Percentiles rank a stretch among this genome's conserved stretches.
Conservation (phyloP, 2,329 filamentous ascomycete genomes). For the Pseudopithomyces maydicus region DNA sequence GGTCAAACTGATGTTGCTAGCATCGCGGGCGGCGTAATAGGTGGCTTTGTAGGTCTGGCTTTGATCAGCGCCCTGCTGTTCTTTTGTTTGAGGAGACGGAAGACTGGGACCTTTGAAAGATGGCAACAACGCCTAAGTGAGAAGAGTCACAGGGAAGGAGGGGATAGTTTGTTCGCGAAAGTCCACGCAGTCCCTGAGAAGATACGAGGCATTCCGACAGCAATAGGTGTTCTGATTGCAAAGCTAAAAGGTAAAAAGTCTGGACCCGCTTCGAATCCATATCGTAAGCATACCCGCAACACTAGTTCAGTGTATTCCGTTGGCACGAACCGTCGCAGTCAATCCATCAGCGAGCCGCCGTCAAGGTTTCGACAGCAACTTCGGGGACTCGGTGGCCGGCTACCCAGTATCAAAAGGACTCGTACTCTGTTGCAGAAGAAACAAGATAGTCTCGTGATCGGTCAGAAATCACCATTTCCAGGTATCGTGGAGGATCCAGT, state of each 20-base stretch:
- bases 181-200: conserved; percentile 18
- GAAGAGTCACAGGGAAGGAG: conserved; percentile 17
- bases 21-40: conserved; percentile 43
- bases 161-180: conserved; percentile 14
- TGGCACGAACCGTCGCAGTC: conserved; percentile 25
- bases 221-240: conserved; percentile 27
- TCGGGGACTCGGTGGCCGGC: conserved; percentile 32
- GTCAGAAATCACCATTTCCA: conserved; percentile 29
- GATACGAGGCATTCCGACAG: conserved; percentile 26
- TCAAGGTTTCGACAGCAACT: conserved; percentile 27
- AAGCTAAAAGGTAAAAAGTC: conserved; percentile 36
- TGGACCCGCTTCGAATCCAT: conserved; percentile 31
- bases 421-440: conserved; percentile 36
- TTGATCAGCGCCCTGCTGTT: conserved; percentile 39
- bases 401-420: conserved; percentile 39
- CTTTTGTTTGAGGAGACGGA: conserved; percentile 39
- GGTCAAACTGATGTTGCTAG: conserved; percentile 31
- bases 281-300: conserved; percentile 36
- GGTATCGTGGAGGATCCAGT: conserved; percentile 33
- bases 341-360: conserved; percentile 37
- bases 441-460: conserved; percentile 32
- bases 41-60: conserved; percentile 38
- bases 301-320: conserved; percentile 41
- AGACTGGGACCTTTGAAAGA: conserved; percentile 22
- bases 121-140: conserved; percentile 23